Evolutionary conservation across 2,329 filamentous ascomycete species (phyloP), one percentile per base, ranked within the genome.

Genomic region (Ascochyta lentis): DNA sequence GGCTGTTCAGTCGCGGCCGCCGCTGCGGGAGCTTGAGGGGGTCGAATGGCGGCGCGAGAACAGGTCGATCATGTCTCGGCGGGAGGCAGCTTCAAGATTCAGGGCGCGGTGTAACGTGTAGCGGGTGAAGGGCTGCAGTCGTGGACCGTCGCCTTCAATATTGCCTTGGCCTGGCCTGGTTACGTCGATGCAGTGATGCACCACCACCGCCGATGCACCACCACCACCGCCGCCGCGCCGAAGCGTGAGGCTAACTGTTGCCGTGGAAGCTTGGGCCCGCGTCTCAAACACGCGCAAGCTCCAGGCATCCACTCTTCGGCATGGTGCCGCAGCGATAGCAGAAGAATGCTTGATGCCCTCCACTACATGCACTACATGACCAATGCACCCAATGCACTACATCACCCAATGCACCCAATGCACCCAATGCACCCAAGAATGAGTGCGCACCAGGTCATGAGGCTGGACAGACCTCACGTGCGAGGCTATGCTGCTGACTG

Each of bases 21-120:
- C 64, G 65, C 60, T 60, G 68, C 58, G 67, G 59, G 54, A 57
- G 43, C 49, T 54, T 55, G 60, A 54, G 43, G 61, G 62, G 49
- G 67, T 61, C 54, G 63, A 58, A 27, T 48, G 61, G 60, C 56
- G 64, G 49, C 58, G 63, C 54, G 57, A 42, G 52, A 57, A 54
- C 58, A 44, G 58, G 54, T 61, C 58, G 65, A 49, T 70, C 69
- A 72, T 72, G 59, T 71, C 69, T 71, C 63, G 61, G 55, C 56
- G 47, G 49, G 43, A 16, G 29, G 19, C 19, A 19, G 19, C 19
- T 19, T 19, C 19, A 19, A 19, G 19, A 19, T 19, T 19, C 19
- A 19, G n/a, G 16, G 33, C n/a, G n/a, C 15, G 33, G 15, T 9
- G 13, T 16, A 6, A 4, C 9, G 27, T 9, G 27, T 29, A 10